Base-by-base conservation (phyloP, 2,329 filamentous ascomycete genomes). In the Aspergillus uvarum region DNA sequence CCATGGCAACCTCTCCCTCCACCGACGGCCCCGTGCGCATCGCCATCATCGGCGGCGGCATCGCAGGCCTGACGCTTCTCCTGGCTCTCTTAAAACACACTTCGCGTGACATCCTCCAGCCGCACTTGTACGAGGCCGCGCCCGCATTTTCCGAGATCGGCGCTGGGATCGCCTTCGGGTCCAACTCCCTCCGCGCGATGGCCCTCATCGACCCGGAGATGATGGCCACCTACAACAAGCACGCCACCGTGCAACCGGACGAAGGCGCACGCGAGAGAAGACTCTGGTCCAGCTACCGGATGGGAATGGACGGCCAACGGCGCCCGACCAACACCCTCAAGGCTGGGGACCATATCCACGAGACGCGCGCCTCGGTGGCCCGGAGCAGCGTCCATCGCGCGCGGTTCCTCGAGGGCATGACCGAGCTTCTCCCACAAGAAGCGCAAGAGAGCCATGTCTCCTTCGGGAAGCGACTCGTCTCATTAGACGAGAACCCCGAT, bases 1-100 rank as follows among this genome's bases (percentile, higher is more conserved):
- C 35, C 8, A 24, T 29, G 10, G 32, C 22, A 47, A 10, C 4
- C 21, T 22, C n/a, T 29, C 24, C 4, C 31, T 8, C 38, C 14
- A 32, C n/a, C 14, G 47, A 54, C 29, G 35, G 19, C 3, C 48
- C 55, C 29, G 21, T 59, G 12, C 47, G 52, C 11, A 38, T 59
- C 21, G 58, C 58, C 42, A 56, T 60, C 10, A 31, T 56, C n/a
- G 58, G 58, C 32, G 58, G 58, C 3, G 58, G 58, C 14, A 55
- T 60, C 7, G 48, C 53, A 1, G 58, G 58, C 11, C 26, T 56
- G 3, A 56, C 48, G 1, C 47, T 56, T 1, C 48, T 56, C 3
- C 47, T 52, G 1, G 58, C 48, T 10, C 58, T 60, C 32, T 11
- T 51, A 4, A 51, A 51, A 8, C 58, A 51, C 14, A 47, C 19